Evolutionary conservation across 805 yeast species (phyloP), one percentile per base, ranked within the genome.

Genomic region (Myxozyma geophila): DNA sequence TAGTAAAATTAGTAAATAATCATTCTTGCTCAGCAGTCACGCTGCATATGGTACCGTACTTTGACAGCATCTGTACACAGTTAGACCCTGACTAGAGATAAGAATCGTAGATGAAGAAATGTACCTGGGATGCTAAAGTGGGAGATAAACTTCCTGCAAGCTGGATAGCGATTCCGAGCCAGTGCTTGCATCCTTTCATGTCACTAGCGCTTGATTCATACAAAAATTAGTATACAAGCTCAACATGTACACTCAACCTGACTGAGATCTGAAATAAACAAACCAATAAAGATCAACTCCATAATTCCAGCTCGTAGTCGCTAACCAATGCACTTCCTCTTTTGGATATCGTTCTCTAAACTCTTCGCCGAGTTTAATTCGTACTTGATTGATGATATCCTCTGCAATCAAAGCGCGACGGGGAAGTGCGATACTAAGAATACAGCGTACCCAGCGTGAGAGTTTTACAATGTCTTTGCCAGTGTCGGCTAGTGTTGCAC

Each of bases 161-260:
- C 36, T 49, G 58, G 17, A 64, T 57, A 21, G 67, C 67, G n/a
- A 60, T 50, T 28, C 61, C 67, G 21, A 66, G 55, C 67, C 67
- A 64, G 12, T 48, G 57, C 43, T 62, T 58, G 41, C 66, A 62
- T 7, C 58, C 62, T 13, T 40, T 21, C 21, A 59, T 28, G 28
- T 62, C 54, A 49, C 57, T 54, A 35, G 49, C 28, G 43, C 60
- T 60, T 15, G 28, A 28, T 28, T 28, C 28, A 28, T 28, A 35
- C 12, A n/a, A 39, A 51, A 10, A 19, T 21, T 8, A 50, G 44
- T 13, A n/a, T 17, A 17, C 19, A 28, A 28, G 28, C 28, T 28
- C 28, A 28, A 28, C 28, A 28, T 28, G 2, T 5, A 28, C 28
- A 28, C 5, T 28, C 28, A 28, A 28, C 5, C 5, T 28, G 28